Percentiles rank a stretch among this genome's conserved stretches.
Evolutionary conservation across 2,329 filamentous ascomycete genomes (phyloP).

Genomic region (Blastomyces parvus): DNA sequence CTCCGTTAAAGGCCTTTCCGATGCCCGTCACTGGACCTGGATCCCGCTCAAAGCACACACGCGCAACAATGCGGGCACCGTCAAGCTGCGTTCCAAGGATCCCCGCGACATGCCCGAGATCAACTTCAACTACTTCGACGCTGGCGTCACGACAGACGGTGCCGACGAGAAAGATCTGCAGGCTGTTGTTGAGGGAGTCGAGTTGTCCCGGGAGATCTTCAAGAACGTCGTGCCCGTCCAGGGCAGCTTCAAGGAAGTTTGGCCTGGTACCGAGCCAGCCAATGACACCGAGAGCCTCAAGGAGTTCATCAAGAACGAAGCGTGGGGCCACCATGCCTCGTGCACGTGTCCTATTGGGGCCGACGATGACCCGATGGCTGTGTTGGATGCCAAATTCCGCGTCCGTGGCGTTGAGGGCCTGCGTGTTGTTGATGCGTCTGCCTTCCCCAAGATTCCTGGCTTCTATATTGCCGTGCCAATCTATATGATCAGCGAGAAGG

Average conservation of each 20-base stretch:
- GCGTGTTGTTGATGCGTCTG: slow-evolving; percentile 50
- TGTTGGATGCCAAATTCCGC: slow-evolving; percentile 44
- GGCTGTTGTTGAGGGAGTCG: slow-evolving; percentile 48
- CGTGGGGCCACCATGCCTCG: slow-evolving; percentile 51
- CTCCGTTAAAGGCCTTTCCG: slow-evolving; percentile 30
- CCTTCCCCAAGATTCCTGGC: slow-evolving; percentile 46
- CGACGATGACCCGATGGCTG: slow-evolving; percentile 44
- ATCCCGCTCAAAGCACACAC: slow-evolving; percentile 53
- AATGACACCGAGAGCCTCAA: slow-evolving; percentile 37
- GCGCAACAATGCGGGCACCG: slow-evolving; percentile 52
- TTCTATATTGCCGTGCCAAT: slow-evolving; percentile 41
- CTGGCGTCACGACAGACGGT: slow-evolving; percentile 36
- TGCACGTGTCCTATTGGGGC: slow-evolving; percentile 49
- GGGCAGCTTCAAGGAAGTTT: slow-evolving; percentile 36
- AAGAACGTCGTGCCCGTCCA: slow-evolving; percentile 34
- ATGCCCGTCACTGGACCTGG: slow-evolving; percentile 38
- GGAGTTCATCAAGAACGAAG: slow-evolving; percentile 41
- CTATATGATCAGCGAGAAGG: slow-evolving; percentile 51
- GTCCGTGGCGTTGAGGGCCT: slow-evolving; percentile 46
- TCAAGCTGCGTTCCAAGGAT: slow-evolving; percentile 51
- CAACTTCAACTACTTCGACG: slow-evolving; percentile 50
- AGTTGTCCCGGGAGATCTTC: slow-evolving; percentile 43
- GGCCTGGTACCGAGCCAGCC: slow-evolving; percentile 33
- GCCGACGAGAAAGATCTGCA: slow-evolving; percentile 42
- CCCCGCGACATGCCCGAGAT: slow-evolving; percentile 57